phyloP scores from a whole-genome alignment of 202 grass and related monocot species.

The Zoysia matrella region DNA sequence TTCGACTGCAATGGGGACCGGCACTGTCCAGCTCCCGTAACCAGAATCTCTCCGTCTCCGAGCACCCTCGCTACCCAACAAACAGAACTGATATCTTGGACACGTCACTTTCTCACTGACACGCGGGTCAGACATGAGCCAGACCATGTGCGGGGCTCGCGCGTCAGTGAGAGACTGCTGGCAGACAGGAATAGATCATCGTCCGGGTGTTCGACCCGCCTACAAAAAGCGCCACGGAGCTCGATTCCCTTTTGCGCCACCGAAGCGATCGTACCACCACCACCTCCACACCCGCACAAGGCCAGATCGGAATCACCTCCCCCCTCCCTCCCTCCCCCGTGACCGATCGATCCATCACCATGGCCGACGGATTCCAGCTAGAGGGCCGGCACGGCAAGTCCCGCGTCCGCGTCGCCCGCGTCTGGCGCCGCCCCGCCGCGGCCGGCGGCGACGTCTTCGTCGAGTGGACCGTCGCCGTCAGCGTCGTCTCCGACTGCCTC shows the following conservation, averaged over 20 bases:
- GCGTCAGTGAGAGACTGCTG: too few species aligned
- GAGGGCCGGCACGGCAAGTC: conserved; percentile 88
- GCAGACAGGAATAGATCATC: too few species aligned
- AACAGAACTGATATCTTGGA: too few species aligned
- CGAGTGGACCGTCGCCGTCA: conserved; percentile 81
- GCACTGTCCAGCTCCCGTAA: too few species aligned
- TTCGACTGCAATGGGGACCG: too few species aligned
- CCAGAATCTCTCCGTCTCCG: too few species aligned
- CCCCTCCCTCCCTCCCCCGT: neutral
- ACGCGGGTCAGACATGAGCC: too few species aligned
- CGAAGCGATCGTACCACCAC: too few species aligned
- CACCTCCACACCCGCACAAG: neutral
- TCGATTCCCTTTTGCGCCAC: neutral
- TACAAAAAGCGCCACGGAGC: neutral
- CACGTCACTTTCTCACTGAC: too few species aligned
- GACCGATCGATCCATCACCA: conserved; percentile 14
- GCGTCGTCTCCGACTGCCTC: conserved; percentile 87
- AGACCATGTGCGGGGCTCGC: too few species aligned
- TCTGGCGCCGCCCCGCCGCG: conserved; percentile 61
- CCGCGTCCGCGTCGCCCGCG: conserved; percentile 76
- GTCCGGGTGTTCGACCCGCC: neutral
- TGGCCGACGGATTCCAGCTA: conserved; percentile 75
- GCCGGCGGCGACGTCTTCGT: conserved; percentile 60
- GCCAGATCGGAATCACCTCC: neutral
- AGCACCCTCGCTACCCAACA: too few species aligned